A percentile compares a stretch with the other conserved stretches of the same genome.
Evolutionary conservation across 1,284 basidiomycete genomes (phyloP).

Genomic region (Tilletia horrida): DNA sequence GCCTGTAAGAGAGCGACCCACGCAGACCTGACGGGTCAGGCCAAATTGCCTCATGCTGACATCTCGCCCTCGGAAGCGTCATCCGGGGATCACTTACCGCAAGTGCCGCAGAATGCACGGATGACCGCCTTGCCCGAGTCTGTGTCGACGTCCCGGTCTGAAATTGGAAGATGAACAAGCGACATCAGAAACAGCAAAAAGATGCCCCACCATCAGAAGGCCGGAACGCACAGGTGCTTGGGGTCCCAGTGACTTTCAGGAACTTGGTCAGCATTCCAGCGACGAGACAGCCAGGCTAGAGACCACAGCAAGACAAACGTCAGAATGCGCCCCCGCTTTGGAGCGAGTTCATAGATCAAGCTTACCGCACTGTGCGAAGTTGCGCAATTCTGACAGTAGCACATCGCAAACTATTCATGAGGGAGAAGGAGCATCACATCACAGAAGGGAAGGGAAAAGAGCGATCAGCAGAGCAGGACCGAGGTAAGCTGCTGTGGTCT

Average conservation of each 20-base stretch:
- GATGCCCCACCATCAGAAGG: too few relatives aligned
- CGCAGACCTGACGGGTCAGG: too few relatives aligned
- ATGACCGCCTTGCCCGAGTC: not conserved
- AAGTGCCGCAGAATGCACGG: not conserved
- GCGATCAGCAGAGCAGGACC: not conserved
- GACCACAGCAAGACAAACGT: not conserved
- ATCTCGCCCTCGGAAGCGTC: not conserved
- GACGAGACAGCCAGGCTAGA: slow-evolving; percentile 1
- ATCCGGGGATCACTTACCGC: not conserved
- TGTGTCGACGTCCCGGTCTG: not conserved
- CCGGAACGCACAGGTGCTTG: not conserved
- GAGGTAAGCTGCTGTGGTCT: too few relatives aligned
- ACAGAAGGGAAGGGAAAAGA: not conserved
- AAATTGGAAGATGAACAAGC: too few relatives aligned
- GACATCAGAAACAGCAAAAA: too few relatives aligned
- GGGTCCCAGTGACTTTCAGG: not conserved
- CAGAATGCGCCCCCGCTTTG: too few relatives aligned
- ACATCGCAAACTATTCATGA: not conserved
- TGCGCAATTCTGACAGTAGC: slow-evolving; percentile 3
- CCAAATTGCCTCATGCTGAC: too few relatives aligned
- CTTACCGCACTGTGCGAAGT: not conserved
- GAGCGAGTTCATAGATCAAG: not conserved
- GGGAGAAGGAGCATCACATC: not conserved
- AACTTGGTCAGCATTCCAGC: slow-evolving; percentile 4
- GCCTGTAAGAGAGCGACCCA: not conserved